Base-by-base conservation (phyloP, 345 rosid species). In the Sisymbrium altissimum region DNA sequence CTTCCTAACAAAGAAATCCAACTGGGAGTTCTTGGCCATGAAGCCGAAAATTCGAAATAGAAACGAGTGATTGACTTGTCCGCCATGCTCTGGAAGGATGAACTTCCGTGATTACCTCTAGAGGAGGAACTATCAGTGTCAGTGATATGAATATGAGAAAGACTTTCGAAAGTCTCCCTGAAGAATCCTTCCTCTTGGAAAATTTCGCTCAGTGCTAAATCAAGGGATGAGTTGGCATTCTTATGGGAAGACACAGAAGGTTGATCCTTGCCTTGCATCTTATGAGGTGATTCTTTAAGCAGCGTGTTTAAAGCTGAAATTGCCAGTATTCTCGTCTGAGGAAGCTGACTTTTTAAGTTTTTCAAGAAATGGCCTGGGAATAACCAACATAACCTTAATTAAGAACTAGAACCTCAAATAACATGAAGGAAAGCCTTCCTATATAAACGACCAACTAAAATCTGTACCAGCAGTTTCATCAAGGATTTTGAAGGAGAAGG, bases 1-100 rank as follows among this genome's bases (percentile, higher is more conserved):
- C 79, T 85, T 78, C 97, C 99, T 78, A 92, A 69, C 78, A 95
- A 77, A 78, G 99, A 92, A 32, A 89, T 90, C 97, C 99, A 95
- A 77, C 92, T 88, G 74, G 99, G 99, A 68, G 99, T 95, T 46
- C 93, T 93, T 64, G 99, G 99, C 99, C 99, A 95, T 13, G 99
- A 87, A 60, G 99, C 85, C 40, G 97, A 88, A 82, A 95, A 95
- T 72, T 95, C 97, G 35, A 95, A 95, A 80, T 88, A 95, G 84
- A 95, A 92, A 44, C 88, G 93, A 71, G 97, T 95, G 70, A 90
- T 92, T 49, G 97, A 95, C 84, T 86, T 92, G 85, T 95, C 97
- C 46, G 91, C 93, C 76, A 85, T 81, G 74, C 93, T 92, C 82
- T 90, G 99, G 58, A 95, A 84, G 65, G 91, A 90, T 66, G 96